A percentile compares a stretch with the other conserved stretches of the same genome.
Evolutionary conservation across 257 asterid genomes (phyloP).

Genomic region (Henckelia pumila): DNA sequence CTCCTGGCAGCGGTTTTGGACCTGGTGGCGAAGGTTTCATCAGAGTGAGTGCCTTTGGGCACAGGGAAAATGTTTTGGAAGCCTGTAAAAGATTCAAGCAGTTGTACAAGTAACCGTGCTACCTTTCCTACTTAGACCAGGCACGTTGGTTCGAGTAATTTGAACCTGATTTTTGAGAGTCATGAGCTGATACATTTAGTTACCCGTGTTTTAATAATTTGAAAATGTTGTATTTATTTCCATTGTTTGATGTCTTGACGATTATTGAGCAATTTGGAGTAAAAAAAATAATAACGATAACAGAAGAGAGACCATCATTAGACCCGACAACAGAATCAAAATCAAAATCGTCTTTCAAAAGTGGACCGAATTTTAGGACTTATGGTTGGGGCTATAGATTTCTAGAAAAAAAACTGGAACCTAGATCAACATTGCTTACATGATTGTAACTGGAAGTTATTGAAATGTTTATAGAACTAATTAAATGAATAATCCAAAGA

Average conservation of each 20-base stretch:
- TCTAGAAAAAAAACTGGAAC: too few species aligned
- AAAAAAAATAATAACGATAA: too few species aligned
- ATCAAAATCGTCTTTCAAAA: too few species aligned
- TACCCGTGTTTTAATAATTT: neutral
- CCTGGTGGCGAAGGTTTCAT: conserved; percentile 96
- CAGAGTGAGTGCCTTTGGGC: conserved; percentile 91
- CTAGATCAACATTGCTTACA: too few species aligned
- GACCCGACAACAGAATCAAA: neutral
- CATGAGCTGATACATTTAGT: neutral
- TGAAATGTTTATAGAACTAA: too few species aligned
- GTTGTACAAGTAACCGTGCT: conserved; percentile 54
- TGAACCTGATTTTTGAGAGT: neutral
- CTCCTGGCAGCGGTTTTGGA: conserved; percentile 98
- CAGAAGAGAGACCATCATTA: too few species aligned
- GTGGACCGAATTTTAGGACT: too few species aligned
- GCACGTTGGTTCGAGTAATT: neutral
- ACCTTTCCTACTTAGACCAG: neutral
- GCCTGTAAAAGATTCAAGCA: conserved; percentile 96
- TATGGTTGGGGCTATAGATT: too few species aligned
- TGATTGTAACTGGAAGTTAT: too few species aligned
- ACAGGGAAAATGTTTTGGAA: conserved; percentile 81
- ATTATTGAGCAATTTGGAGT: neutral
- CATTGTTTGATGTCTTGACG: neutral
- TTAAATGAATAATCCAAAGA: neutral
- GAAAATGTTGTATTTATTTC: neutral